Evolutionary conservation across 2,329 filamentous ascomycete species (phyloP).

Genomic region (Phyllosticta capitalensis): DNA sequence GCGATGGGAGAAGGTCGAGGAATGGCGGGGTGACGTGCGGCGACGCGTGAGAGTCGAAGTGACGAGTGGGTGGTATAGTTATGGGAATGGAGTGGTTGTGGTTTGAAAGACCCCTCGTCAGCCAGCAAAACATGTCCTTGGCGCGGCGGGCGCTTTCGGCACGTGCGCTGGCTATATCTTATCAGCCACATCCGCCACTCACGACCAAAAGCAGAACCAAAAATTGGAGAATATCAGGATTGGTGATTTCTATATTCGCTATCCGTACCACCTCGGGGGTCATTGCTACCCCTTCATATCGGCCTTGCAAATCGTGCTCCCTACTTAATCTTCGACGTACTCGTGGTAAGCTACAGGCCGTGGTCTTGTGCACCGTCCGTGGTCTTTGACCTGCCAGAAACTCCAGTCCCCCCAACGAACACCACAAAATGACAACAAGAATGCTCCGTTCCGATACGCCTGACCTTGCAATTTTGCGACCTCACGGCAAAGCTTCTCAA

Average conservation of each 20-base stretch:
- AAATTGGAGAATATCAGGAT: neutral
- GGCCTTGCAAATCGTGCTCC: neutral
- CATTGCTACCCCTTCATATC: neutral
- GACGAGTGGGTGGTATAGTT: neutral
- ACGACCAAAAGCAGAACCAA: neutral
- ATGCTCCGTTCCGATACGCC: neutral
- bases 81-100: slow-evolving; percentile 1
- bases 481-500: neutral
- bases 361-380: neutral
- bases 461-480: neutral
- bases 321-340: neutral
- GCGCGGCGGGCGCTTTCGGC: slow-evolving; percentile 1
- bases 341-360: neutral
- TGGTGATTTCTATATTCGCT: neutral
- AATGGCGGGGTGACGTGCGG: neutral
- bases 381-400: neutral
- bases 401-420: neutral
- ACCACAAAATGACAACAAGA: neutral
- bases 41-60: neutral
- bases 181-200: slow-evolving; percentile 1
- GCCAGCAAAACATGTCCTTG: slow-evolving; percentile 7
- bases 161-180: slow-evolving; percentile 3
- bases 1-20: neutral
- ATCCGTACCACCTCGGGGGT: too few relatives aligned
- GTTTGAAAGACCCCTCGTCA: slow-evolving; percentile 9